Percentiles rank a stretch among this genome's conserved stretches.
These are phyloP conservation scores for Tylopilus plumbeoviolaceoides DNA, from an alignment of 768 basidiomycete genomes.

Conservation along the genomic window DNA sequence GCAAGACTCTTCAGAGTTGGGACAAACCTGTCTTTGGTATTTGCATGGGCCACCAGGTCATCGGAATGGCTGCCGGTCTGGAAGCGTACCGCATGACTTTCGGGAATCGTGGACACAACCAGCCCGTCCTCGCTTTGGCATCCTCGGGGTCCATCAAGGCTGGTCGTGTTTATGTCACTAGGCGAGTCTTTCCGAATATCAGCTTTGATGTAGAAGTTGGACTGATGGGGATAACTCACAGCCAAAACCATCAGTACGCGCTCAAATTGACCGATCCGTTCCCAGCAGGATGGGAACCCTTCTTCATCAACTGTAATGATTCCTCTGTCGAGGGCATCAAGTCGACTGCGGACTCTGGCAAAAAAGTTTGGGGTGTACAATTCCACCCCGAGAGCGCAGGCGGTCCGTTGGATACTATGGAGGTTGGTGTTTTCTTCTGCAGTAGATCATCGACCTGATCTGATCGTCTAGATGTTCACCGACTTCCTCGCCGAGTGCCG, in stretches of 20 bases:
- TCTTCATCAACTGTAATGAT: slow-evolving; percentile 99
- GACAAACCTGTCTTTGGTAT: slow-evolving; percentile 93
- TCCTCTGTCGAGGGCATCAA: slow-evolving; percentile 99
- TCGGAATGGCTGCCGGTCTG: slow-evolving; percentile 94
- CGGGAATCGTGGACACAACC: slow-evolving; percentile 99
- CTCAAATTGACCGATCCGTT: slow-evolving; percentile 89
- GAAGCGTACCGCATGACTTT: slow-evolving; percentile 99
- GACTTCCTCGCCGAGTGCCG: slow-evolving; percentile 86
- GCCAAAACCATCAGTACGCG: slow-evolving; percentile 99
- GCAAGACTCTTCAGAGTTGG: slow-evolving; percentile 85
- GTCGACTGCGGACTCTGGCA: slow-evolving; percentile 84
- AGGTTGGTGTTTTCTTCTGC: slow-evolving; percentile 46
- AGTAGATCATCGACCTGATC: background rate
- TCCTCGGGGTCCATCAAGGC: slow-evolving; percentile 90
- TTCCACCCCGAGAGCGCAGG: slow-evolving; percentile 99
- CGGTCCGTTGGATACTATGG: slow-evolving; percentile 97
- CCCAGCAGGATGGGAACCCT: slow-evolving; percentile 96
- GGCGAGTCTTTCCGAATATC: slow-evolving; percentile 38
- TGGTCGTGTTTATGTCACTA: slow-evolving; percentile 95
- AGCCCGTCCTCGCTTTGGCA: slow-evolving; percentile 95
- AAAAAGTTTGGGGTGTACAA: slow-evolving; percentile 95
- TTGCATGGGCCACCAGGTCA: slow-evolving; percentile 98
- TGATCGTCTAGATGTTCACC: slow-evolving; percentile 73
- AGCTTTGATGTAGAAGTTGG: background rate
- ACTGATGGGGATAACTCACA: slow-evolving; percentile 24